Evolutionary conservation across 169 alveolate species (phyloP), one percentile per base, ranked within the genome.

Genomic region (Amoebophrya sp.): DNA sequence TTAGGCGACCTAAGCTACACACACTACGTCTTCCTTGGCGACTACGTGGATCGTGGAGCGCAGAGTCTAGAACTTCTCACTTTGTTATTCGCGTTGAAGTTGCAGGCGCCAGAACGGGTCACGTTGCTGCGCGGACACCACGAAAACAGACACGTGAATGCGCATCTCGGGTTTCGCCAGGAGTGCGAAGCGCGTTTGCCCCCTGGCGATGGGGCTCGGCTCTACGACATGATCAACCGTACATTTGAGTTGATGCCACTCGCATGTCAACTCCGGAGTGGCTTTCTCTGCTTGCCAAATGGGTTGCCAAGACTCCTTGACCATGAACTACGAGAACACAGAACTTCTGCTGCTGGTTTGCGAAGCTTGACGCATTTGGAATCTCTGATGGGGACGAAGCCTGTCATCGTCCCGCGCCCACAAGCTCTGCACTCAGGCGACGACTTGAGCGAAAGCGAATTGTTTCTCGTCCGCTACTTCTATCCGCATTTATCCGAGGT

Each of bases 91-190:
- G 18, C 83, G 83, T 18, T 65, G 83, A 65, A 65, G 83, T 26
- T 65, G 18, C 33, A 26, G 83, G 18, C 3, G 10, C 83, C 83
- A 10, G 2, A 26, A 10, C 18, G n/a, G 3, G 26, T 65, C 36
- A 65, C n/a, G 18, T 36, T 65, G 3, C 33, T 65, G 2, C 83
- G 83, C 26, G 83, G 83, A 29, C 33, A 26, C 26, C 83, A 65
- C 83, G 83, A 65, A 26, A 65, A 65, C 33, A 29, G 83, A 1
- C 83, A 65, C 83, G 83, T 65, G 83, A 65, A 65, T 36, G 83
- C 36, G 33, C 12, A 26, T 26, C 33, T 6, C 83, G 83, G 83
- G 2, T 65, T 65, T 65, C 83, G 83, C 12, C 12, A 26, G 2
- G 83, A 6, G 2, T 26, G 12, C 26, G 83, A 65, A 29, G 33